These are phyloP conservation scores for Dactylellina haptotyla DNA, from an alignment of 2,329 filamentous ascomycete species.

Conservation along the genomic window DNA sequence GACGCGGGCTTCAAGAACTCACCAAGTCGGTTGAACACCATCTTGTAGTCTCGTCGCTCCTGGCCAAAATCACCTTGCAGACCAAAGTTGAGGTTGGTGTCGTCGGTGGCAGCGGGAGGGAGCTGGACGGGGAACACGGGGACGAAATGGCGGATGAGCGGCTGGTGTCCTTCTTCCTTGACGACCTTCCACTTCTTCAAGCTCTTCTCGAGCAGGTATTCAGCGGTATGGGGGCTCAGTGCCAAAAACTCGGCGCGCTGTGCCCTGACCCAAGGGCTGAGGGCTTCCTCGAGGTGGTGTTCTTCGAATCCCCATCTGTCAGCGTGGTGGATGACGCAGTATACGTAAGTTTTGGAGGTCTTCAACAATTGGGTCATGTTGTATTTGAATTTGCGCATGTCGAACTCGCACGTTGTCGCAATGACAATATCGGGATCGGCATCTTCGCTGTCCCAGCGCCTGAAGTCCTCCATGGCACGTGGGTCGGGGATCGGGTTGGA, in stretches of 20 bases:
- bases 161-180: slow-evolving; percentile 39
- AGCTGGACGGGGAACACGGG: slow-evolving; percentile 58
- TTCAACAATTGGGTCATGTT: slow-evolving; percentile 56
- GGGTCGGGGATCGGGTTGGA: slow-evolving; percentile 49
- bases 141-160: slow-evolving; percentile 56
- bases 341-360: slow-evolving; percentile 57
- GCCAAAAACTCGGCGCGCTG: slow-evolving; percentile 57
- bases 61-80: slow-evolving; percentile 59
- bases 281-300: slow-evolving; percentile 50
- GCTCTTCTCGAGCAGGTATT: slow-evolving; percentile 56
- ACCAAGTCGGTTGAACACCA: slow-evolving; percentile 57
- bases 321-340: slow-evolving; percentile 58
- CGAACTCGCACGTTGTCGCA: slow-evolving; percentile 58
- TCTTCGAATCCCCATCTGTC: slow-evolving; percentile 56
- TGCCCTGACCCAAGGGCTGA: slow-evolving; percentile 56
- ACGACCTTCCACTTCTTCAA: slow-evolving; percentile 56
- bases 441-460: slow-evolving; percentile 27
- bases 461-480: slow-evolving; percentile 46
- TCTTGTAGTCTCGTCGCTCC: slow-evolving; percentile 57
- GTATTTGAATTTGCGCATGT: slow-evolving; percentile 48
- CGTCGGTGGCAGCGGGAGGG: slow-evolving; percentile 26
- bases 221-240: slow-evolving; percentile 57
- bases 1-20: slow-evolving; percentile 54
- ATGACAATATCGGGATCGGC: slow-evolving; percentile 57
- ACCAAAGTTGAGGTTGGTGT: slow-evolving; percentile 55